phyloP scores from a whole-genome alignment of 192 early-diverging fungal species.

The Cetraspora pellucida region DNA sequence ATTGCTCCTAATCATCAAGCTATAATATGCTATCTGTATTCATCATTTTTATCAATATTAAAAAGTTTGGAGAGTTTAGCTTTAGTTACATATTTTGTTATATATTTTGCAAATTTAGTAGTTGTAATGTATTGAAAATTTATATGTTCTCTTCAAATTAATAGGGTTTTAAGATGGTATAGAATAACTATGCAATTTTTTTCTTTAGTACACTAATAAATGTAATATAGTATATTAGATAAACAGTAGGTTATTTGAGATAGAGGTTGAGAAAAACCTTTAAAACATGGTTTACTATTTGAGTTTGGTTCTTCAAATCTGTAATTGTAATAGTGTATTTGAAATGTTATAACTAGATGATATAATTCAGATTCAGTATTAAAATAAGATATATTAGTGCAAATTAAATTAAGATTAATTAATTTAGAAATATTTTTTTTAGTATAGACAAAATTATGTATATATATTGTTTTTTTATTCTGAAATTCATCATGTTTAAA shows the following conservation, averaged over 20 bases:
- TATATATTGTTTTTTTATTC: not conserved
- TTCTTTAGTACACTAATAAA: not conserved
- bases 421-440: not conserved
- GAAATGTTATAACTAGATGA: too few species aligned
- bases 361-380: not conserved
- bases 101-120: not conserved
- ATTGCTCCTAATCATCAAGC: not conserved
- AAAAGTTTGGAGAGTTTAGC: not conserved
- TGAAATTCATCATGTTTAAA: constrained; percentile 14
- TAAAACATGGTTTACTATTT: too few species aligned
- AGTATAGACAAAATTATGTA: not conserved
- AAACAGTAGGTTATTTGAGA: not conserved
- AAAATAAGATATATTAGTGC: not conserved
- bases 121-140: too few species aligned
- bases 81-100: constrained; percentile 8
- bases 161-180: not conserved
- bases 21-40: not conserved
- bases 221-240: not conserved
- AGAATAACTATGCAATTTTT: not conserved
- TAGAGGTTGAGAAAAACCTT: too few species aligned
- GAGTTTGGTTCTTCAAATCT: too few species aligned
- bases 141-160: constrained; percentile 4
- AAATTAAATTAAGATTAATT: not conserved
- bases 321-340: too few species aligned
- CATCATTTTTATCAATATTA: not conserved